A percentile compares a stretch with the other conserved stretches of the same genome.
phyloP scores from a whole-genome alignment of 352 stramenopile genomes.

The Pythium phragmiticola region DNA sequence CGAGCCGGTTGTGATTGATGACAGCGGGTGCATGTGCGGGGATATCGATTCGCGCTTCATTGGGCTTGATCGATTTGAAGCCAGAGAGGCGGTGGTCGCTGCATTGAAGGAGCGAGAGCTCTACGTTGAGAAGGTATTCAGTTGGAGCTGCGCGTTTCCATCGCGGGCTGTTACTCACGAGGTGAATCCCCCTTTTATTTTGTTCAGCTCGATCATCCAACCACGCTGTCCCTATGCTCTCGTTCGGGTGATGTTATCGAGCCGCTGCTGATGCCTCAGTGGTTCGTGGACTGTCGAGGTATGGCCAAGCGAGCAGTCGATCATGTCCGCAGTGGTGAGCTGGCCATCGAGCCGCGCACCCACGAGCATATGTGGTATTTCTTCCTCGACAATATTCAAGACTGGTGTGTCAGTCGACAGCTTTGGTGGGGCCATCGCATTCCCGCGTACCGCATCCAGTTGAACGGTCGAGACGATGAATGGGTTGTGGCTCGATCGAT shows the following conservation, averaged over 20 bases:
- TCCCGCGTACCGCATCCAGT: conserved; percentile 97
- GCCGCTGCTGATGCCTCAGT: conserved; percentile 99
- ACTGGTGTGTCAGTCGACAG: conserved; percentile 99
- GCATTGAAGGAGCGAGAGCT: conserved; percentile 89
- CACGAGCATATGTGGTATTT: conserved; percentile 96
- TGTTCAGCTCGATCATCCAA: conserved; percentile 67
- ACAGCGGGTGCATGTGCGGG: conserved; percentile 85
- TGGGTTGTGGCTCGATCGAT: conserved; percentile 73
- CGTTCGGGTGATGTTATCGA: conserved; percentile 99
- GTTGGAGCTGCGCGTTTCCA: conserved; percentile 10
- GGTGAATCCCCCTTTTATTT: background rate
- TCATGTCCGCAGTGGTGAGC: conserved; percentile 73
- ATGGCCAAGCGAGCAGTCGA: conserved; percentile 86
- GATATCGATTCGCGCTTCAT: conserved; percentile 83
- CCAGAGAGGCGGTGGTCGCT: conserved; percentile 87
- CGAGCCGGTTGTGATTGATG: conserved; percentile 95
- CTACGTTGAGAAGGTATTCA: conserved; percentile 93
- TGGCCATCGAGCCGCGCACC: conserved; percentile 74
- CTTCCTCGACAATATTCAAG: conserved; percentile 98
- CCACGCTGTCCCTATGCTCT: conserved; percentile 94
- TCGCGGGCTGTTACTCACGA: background rate
- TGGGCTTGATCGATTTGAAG: conserved; percentile 96
- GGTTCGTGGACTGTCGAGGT: conserved; percentile 90
- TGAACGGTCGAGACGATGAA: conserved; percentile 41
- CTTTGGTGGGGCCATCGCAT: conserved; percentile 99